A percentile compares a stretch with the other conserved stretches of the same genome.
These are phyloP conservation scores for Neoboletus magnificus DNA, from an alignment of 768 basidiomycete species.

Conservation along the genomic window DNA sequence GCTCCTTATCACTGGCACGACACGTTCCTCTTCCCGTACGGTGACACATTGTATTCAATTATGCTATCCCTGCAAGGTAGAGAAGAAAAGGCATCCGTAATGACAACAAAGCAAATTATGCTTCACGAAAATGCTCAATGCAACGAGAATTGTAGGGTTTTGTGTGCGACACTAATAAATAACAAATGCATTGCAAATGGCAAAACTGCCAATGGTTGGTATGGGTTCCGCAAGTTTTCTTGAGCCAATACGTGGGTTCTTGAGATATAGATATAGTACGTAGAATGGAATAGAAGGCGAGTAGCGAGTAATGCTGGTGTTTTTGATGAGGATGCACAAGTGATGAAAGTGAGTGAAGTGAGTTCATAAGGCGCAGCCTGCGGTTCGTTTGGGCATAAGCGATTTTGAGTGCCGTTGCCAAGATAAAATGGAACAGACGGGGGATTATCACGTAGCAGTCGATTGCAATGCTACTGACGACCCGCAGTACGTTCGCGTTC, in stretches of 20 bases:
- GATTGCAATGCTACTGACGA: slow-evolving; percentile 21
- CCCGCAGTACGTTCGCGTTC: slow-evolving; percentile 36
- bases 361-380: slow-evolving; percentile 26
- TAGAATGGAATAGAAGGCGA: slow-evolving; percentile 29
- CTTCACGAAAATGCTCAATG: slow-evolving; percentile 29
- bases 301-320: slow-evolving; percentile 21
- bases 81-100: slow-evolving; percentile 14
- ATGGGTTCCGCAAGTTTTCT: slow-evolving; percentile 35
- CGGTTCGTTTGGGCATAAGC: slow-evolving; percentile 13
- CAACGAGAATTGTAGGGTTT: slow-evolving; percentile 20
- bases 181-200: slow-evolving; percentile 33
- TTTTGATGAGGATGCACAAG: slow-evolving; percentile 28
- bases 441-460: slow-evolving; percentile 1
- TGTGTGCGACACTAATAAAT: slow-evolving; percentile 30
- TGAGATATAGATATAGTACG: slow-evolving; percentile 39
- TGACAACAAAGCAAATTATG: slow-evolving; percentile 19
- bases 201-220: slow-evolving; percentile 27
- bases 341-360: slow-evolving; percentile 11
- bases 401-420: slow-evolving; percentile 14
- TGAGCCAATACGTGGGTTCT: slow-evolving; percentile 26
- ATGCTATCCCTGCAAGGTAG: slow-evolving; percentile 13
- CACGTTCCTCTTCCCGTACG: background rate
- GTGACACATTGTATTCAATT: slow-evolving; percentile 16
- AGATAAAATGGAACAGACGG: background rate
- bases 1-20: background rate